These are phyloP conservation scores for Amniculicola lignicola DNA, from an alignment of 495 filamentous ascomycete genomes.

Conservation along the genomic window DNA sequence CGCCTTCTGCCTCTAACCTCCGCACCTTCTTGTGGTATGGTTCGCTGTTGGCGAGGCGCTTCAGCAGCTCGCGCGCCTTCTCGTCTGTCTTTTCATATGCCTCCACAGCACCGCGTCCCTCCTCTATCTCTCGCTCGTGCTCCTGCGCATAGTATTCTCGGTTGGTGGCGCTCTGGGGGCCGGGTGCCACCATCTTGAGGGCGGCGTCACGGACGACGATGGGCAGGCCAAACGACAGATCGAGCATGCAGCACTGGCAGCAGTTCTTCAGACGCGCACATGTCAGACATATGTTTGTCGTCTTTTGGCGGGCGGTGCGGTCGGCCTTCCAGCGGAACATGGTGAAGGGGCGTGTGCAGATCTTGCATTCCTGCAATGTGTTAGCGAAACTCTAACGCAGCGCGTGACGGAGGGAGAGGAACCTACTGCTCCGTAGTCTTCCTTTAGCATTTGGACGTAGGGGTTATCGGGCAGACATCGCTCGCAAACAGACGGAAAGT, in stretches of 20 bases:
- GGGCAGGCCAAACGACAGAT: conserved; percentile 89
- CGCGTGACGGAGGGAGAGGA: conserved; percentile 11
- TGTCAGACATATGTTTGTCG: conserved; percentile 89
- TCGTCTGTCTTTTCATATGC: conserved; percentile 97
- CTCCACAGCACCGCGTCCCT: conserved; percentile 71
- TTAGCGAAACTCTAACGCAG: neutral
- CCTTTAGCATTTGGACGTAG: conserved; percentile 97
- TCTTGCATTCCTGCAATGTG: conserved; percentile 56
- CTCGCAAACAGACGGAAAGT: conserved; percentile 64
- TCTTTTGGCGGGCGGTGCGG: conserved; percentile 79
- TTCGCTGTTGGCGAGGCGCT: conserved; percentile 82
- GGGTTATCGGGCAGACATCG: conserved; percentile 92
- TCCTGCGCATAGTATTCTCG: conserved; percentile 96
- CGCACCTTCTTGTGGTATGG: conserved; percentile 88
- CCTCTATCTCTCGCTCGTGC: conserved; percentile 91
- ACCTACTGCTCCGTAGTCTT: conserved; percentile 78
- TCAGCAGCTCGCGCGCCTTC: conserved; percentile 84
- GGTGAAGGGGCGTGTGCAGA: conserved; percentile 94
- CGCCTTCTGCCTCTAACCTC: conserved; percentile 58
- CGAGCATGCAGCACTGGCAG: conserved; percentile 98
- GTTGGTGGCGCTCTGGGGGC: conserved; percentile 86
- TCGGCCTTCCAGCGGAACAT: conserved; percentile 93
- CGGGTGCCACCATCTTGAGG: conserved; percentile 92
- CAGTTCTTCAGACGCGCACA: conserved; percentile 95
- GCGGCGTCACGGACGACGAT: conserved; percentile 95